Conservation (phyloP, 2,329 filamentous ascomycete species). For the Colletotrichum horii region DNA sequence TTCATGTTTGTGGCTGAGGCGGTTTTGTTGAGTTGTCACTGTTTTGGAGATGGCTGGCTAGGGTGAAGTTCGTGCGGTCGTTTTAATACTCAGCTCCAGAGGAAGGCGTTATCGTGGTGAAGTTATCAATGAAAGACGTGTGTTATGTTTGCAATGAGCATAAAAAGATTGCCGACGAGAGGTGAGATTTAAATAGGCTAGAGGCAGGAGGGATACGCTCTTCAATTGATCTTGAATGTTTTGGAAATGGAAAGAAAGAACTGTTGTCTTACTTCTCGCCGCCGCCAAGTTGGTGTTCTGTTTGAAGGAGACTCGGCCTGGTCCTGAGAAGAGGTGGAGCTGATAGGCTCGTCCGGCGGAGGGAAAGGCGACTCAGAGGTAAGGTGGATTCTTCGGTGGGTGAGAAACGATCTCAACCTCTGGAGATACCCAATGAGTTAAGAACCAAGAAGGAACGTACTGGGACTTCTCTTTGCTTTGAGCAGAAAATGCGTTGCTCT, state of each 20-base stretch:
- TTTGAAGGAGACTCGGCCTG: background rate
- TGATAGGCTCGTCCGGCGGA: background rate
- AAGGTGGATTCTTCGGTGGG: background rate
- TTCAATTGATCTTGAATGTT: background rate
- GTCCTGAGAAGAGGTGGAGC: too few species aligned
- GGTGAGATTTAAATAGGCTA: accelerated
- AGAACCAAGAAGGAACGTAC: background rate
- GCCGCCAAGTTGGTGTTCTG: background rate
- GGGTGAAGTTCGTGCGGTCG: too few species aligned
- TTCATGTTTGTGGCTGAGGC: too few species aligned
- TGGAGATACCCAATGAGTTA: accelerated
- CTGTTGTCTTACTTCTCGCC: background rate
- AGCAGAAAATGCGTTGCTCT: too few species aligned
- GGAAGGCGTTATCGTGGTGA: background rate
- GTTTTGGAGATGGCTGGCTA: too few species aligned
- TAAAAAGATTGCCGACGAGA: background rate
- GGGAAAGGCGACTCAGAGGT: background rate
- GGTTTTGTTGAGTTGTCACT: too few species aligned
- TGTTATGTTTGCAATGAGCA: background rate
- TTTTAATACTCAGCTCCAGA: too few species aligned
- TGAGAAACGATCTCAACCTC: background rate
- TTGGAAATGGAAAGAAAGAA: background rate
- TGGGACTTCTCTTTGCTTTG: background rate
- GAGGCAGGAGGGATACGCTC: background rate
- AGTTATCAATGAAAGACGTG: accelerated